Evolutionary conservation across 2,329 filamentous ascomycete genomes (phyloP).

Genomic region (Trichoderma atroviride): DNA sequence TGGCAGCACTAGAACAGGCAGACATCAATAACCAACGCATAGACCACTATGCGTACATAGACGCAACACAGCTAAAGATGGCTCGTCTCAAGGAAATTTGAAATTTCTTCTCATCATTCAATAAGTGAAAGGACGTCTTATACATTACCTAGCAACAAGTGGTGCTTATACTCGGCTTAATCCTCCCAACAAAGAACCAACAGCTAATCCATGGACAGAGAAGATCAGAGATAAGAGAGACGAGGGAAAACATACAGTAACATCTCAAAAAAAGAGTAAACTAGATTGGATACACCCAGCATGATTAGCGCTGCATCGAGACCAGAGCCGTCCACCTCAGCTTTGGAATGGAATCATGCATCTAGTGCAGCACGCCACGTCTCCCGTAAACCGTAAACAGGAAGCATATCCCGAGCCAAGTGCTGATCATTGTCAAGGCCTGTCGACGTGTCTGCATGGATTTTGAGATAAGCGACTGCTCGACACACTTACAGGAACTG

Average conservation of each 20-base stretch:
- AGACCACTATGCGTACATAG: background rate
- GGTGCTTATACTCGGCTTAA: background rate
- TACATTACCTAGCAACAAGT: background rate
- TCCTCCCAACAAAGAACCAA: background rate
- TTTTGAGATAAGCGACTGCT: slow-evolving; percentile 17
- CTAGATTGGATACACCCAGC: background rate
- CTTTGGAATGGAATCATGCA: background rate
- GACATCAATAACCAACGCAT: background rate
- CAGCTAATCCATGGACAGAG: background rate
- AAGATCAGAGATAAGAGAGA: background rate
- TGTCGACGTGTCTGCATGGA: background rate
- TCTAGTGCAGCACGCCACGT: background rate
- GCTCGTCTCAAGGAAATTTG: background rate
- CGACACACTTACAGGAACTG: slow-evolving; percentile 1
- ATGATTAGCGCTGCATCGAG: background rate
- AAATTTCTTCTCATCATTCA: background rate
- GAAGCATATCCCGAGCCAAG: background rate
- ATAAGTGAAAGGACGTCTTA: background rate
- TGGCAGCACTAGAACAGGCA: background rate
- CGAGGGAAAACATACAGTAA: background rate
- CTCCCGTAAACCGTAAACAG: background rate
- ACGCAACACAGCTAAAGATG: background rate
- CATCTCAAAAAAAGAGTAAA: background rate
- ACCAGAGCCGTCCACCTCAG: background rate
- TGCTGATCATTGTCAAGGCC: background rate